Evolutionary conservation across 169 alveolate species (phyloP).

Genomic region (Plasmodium blacklocki): DNA sequence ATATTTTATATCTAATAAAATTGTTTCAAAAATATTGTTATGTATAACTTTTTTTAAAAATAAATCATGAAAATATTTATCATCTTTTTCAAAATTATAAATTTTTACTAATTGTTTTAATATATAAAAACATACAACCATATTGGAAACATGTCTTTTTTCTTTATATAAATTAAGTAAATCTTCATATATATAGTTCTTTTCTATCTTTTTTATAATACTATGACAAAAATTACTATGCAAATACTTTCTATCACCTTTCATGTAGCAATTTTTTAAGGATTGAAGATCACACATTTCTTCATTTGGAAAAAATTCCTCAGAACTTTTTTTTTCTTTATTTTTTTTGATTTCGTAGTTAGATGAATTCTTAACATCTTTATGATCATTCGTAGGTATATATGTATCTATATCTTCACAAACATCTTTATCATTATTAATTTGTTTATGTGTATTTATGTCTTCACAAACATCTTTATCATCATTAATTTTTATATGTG

Average conservation of each 20-base stretch:
- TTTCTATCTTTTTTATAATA: slow-evolving; percentile 62
- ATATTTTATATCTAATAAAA: slow-evolving; percentile 28
- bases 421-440: neutral
- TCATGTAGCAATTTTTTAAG: slow-evolving; percentile 8
- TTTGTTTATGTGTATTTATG: neutral
- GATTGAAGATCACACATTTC: neutral
- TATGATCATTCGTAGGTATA: no score
- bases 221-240: slow-evolving; percentile 31
- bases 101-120: slow-evolving; percentile 46
- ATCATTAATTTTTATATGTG: neutral
- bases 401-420: neutral
- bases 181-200: slow-evolving; percentile 52
- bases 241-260: neutral
- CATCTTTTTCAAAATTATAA: slow-evolving; percentile 48
- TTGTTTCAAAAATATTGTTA: slow-evolving; percentile 30
- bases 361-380: no score
- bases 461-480: neutral
- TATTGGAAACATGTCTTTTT: slow-evolving; percentile 58
- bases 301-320: neutral
- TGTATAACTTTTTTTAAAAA: slow-evolving; percentile 32
- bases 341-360: neutral
- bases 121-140: slow-evolving; percentile 68
- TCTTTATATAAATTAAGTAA: slow-evolving; percentile 35
- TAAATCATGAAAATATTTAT: slow-evolving; percentile 7
- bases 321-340: neutral